phyloP scores from a whole-genome alignment of 2,329 filamentous ascomycete genomes.

The Hypoxylon rubiginosum region DNA sequence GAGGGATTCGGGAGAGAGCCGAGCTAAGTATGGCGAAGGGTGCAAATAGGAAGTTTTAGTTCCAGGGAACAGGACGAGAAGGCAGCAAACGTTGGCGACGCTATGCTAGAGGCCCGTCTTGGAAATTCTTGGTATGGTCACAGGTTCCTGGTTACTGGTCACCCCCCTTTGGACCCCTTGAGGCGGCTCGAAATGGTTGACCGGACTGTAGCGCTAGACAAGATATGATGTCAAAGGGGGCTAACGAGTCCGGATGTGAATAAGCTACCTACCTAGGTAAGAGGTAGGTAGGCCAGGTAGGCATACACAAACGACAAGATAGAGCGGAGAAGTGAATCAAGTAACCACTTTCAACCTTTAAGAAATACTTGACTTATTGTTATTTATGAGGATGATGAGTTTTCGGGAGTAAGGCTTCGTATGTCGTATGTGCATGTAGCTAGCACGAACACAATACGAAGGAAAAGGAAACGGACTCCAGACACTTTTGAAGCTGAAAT shows the following conservation, averaged over 20 bases:
- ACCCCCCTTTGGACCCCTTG: constrained; percentile 17
- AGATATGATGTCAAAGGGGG: constrained; percentile 34
- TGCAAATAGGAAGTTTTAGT: constrained; percentile 26
- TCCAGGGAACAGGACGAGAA: constrained; percentile 32
- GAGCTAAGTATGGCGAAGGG: constrained; percentile 24
- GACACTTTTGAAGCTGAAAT: constrained; percentile 34
- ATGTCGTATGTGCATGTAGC: neutral
- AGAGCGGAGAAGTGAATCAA: neutral
- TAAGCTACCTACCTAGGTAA: constrained; percentile 5
- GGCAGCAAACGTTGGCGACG: constrained; percentile 35
- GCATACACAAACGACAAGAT: too few species aligned
- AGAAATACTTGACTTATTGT: constrained; percentile 4
- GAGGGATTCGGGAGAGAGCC: constrained; percentile 25
- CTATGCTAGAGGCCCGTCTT: constrained; percentile 35
- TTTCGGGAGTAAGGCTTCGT: neutral
- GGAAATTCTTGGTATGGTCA: constrained; percentile 27
- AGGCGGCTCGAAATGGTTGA: constrained; percentile 23
- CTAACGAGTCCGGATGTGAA: constrained; percentile 1
- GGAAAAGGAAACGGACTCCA: constrained; percentile 11
- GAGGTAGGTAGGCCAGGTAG: neutral
- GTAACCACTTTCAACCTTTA: constrained; percentile 1
- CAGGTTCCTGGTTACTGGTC: neutral
- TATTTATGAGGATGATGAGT: neutral
- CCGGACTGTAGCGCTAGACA: constrained; percentile 27
- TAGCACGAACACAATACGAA: too few species aligned